phyloP scores from a whole-genome alignment of 106 monocot species.

The Hemerocallis citrina region DNA sequence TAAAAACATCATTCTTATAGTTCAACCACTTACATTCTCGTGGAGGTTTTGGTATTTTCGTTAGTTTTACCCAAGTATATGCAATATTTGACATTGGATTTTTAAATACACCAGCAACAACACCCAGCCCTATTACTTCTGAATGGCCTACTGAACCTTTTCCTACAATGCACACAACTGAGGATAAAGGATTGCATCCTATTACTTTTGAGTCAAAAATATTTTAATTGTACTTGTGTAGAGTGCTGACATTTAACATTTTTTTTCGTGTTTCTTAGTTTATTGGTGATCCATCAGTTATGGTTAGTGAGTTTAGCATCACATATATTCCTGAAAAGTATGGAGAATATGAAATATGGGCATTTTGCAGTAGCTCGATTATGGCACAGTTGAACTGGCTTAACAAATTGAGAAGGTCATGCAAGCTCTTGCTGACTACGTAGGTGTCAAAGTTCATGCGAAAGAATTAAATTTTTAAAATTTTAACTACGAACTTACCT shows the following conservation, averaged over 20 bases:
- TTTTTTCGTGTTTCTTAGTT: slow-evolving; percentile 22
- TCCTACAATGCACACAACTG: slow-evolving; percentile 11
- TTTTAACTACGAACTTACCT: no score
- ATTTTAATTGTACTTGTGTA: not conserved
- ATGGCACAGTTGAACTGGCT: no score
- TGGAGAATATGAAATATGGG: slow-evolving; percentile 66
- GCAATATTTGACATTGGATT: no score
- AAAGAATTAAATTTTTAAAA: no score
- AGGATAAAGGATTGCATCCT: slow-evolving; percentile 24
- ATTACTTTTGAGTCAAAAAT: not conserved
- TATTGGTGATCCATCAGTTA: slow-evolving; percentile 21
- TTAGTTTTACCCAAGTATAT: no score
- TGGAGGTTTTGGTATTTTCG: no score
- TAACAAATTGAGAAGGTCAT: no score
- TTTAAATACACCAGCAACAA: slow-evolving; percentile 19
- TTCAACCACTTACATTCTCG: no score
- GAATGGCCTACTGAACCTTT: slow-evolving; percentile 14
- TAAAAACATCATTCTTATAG: no score
- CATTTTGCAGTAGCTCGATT: no score
- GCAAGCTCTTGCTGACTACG: no score
- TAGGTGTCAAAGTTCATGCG: no score
- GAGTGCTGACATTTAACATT: slow-evolving; percentile 5
- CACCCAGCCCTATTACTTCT: slow-evolving; percentile 11
- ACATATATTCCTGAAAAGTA: slow-evolving; percentile 60
- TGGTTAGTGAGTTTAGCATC: slow-evolving; percentile 55